Evolutionary conservation across 768 basidiomycete genomes (phyloP).

Genomic region (Leccinellum rugosiceps): DNA sequence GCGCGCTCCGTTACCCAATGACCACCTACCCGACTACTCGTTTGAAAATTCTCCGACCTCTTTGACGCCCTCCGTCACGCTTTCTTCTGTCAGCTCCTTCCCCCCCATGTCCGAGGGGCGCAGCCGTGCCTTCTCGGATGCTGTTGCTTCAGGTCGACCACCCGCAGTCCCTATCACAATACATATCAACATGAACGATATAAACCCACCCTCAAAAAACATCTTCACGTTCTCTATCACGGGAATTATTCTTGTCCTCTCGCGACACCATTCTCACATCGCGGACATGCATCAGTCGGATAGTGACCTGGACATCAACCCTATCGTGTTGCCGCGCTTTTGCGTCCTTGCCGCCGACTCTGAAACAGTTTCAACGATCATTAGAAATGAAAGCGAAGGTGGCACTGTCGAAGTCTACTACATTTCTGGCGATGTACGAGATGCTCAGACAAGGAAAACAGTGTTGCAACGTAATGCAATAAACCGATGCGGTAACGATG

Average conservation of each 20-base stretch:
- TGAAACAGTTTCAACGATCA: slow-evolving; percentile 54
- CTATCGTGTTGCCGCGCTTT: slow-evolving; percentile 66
- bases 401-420: slow-evolving; percentile 61
- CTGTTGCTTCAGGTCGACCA: slow-evolving; percentile 27
- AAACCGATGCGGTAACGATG: slow-evolving; percentile 60
- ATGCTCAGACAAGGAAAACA: slow-evolving; percentile 61
- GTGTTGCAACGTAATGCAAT: slow-evolving; percentile 59
- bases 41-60: slow-evolving; percentile 65
- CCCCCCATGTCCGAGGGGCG: slow-evolving; percentile 31
- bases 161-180: slow-evolving; percentile 67
- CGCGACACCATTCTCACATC: slow-evolving; percentile 35
- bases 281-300: slow-evolving; percentile 24
- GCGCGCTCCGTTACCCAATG: slow-evolving; percentile 68
- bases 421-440: slow-evolving; percentile 51
- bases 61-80: slow-evolving; percentile 39
- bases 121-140: slow-evolving; percentile 39
- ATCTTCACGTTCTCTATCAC: slow-evolving; percentile 62
- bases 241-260: slow-evolving; percentile 60
- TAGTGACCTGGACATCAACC: slow-evolving; percentile 38
- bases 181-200: slow-evolving; percentile 78
- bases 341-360: slow-evolving; percentile 64
- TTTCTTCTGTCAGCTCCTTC: slow-evolving; percentile 40
- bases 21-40: slow-evolving; percentile 66
- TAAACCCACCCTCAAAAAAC: slow-evolving; percentile 62
- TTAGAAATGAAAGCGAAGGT: slow-evolving; percentile 57